phyloP scores from a whole-genome alignment of 2,329 filamentous ascomycete genomes.

The Seiridium cupressi region DNA sequence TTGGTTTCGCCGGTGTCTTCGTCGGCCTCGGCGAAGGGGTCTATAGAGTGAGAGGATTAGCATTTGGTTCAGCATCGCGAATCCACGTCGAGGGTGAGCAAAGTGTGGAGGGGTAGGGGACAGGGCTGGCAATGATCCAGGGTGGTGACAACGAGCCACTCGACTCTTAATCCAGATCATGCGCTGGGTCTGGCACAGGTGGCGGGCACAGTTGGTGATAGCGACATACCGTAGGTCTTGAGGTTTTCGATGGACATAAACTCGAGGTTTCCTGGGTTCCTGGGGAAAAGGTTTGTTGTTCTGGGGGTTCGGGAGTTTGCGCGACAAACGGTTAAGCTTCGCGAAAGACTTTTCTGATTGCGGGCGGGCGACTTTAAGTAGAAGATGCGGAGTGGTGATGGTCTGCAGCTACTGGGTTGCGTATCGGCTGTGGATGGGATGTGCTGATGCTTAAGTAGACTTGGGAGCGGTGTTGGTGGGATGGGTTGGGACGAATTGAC shows the following conservation, averaged over 20 bases:
- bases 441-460: conserved; percentile 3
- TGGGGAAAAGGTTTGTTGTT: conserved; percentile 52
- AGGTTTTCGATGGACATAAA: conserved; percentile 99
- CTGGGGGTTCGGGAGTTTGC: conserved; percentile 32
- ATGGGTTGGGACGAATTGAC: neutral
- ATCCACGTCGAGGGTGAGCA: neutral
- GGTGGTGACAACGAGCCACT: neutral
- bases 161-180: neutral
- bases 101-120: neutral
- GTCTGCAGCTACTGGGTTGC: neutral
- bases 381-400: conserved; percentile 12
- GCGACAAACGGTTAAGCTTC: conserved; percentile 55
- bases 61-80: neutral
- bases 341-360: conserved; percentile 27
- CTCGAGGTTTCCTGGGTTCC: conserved; percentile 67
- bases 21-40: conserved; percentile 99
- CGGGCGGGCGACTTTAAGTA: neutral
- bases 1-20: conserved; percentile 96
- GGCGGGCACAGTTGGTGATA: neutral
- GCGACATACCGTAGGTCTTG: conserved; percentile 84
- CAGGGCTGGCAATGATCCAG: neutral
- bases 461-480: conserved; percentile 3
- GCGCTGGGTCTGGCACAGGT: neutral
- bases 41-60: conserved; percentile 43
- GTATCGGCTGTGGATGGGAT: neutral